Base-by-base conservation (phyloP, 345 rosid species). In the Pseudoturritis turrita region DNA sequence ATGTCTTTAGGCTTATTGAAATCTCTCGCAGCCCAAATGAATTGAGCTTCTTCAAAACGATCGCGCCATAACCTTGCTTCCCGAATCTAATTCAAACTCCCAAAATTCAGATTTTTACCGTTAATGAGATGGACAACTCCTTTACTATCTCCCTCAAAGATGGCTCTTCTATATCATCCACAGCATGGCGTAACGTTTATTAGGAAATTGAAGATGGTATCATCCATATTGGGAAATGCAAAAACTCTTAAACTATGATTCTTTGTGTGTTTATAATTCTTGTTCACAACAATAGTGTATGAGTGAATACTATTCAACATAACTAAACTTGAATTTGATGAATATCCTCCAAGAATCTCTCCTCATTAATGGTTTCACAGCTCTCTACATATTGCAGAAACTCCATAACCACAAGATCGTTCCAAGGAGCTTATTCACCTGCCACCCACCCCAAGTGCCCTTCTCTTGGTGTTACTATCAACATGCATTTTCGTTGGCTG, bases 401-500 rank as follows among this genome's bases (percentile, higher is more conserved):
- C 76, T 90, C 88, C 95, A 90, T 89, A 56, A 88, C 86, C 39
- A 88, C 67, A 0, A 83, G 74, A 60, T 90, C 97, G 1, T 92
- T 90, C 96, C 95, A 93, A 33, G 97, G 89, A 57, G 96, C 90
- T 43, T 79, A 92, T 13, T 54, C 57, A 58, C 97, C 97, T 0
- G 96, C 98, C 60, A 89, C 84, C 97, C 98, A 93, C 19, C 97
- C 96, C 26, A 93, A 79, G 77, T 89, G 98, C 17, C 94, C 97
- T 19, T 94, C 97, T 79, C 77, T 84, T n/a, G 98, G 97, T 41
- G 97, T 90, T 74, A 89, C 91, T 54, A 89, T 80, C 70, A 93
- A 66, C 84, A 93, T 35, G 72, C 98, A 93, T 76, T 93, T 85
- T 8, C 85, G 83, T 93, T 63, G 73, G 89, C 97, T 90, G 83